A percentile compares a stretch with the other conserved stretches of the same genome.
phyloP scores from a whole-genome alignment of 192 early-diverging fungal genomes.

The Thoreauomyces humboldtii region DNA sequence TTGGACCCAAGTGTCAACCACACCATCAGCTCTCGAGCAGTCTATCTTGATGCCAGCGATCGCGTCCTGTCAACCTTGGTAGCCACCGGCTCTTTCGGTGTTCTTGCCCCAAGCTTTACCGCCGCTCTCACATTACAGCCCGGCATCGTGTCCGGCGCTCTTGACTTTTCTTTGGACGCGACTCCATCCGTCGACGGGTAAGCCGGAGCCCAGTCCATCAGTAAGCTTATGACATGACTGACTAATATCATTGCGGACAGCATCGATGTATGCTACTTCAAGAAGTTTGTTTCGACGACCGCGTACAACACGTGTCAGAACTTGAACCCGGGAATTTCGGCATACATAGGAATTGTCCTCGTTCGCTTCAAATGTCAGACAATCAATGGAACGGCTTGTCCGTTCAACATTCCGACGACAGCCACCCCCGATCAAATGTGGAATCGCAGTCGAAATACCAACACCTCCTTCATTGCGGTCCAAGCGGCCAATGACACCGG shows the following conservation, averaged over 20 bases:
- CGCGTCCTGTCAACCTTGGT: neutral
- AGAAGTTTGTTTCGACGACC: neutral
- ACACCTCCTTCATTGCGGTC: neutral
- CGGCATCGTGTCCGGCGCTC: neutral
- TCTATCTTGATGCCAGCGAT: neutral
- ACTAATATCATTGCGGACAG: too few relatives aligned
- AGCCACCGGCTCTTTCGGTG: neutral
- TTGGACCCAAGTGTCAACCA: neutral
- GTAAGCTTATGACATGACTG: too few relatives aligned
- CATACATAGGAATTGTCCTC: neutral
- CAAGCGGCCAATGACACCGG: neutral
- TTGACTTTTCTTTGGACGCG: neutral
- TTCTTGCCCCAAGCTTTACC: neutral
- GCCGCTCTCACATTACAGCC: neutral
- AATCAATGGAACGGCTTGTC: neutral
- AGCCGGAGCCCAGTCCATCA: too few relatives aligned
- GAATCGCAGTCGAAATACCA: neutral
- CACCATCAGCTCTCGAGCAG: neutral
- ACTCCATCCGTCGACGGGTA: neutral
- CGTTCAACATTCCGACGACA: neutral
- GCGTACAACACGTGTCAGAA: neutral
- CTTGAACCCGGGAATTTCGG: neutral
- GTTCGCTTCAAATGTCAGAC: neutral
- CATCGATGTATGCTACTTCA: neutral
- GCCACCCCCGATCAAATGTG: constrained; percentile 1